Percentiles rank a stretch among this genome's conserved stretches.
These are phyloP conservation scores for Leptomonas pyrrhocoris DNA, from an alignment of 208 protist species.

Conservation along the genomic window DNA sequence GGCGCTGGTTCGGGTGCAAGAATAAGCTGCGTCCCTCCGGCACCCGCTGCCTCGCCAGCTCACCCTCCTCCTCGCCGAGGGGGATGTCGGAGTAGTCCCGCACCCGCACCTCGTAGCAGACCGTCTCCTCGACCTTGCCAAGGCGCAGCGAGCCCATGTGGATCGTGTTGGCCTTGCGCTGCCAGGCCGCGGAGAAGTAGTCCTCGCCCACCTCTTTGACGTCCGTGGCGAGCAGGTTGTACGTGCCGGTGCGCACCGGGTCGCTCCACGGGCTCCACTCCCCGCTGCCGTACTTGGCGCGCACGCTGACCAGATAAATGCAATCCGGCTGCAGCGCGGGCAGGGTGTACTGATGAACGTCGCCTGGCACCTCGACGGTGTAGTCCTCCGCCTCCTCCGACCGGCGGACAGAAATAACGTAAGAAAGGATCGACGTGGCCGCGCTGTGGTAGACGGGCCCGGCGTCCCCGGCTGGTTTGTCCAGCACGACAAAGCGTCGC, in stretches of 20 bases:
- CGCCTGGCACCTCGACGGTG: constrained; percentile 60
- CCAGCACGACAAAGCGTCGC: constrained; percentile 48
- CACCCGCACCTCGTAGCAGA: constrained; percentile 80
- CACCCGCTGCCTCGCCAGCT: constrained; percentile 16
- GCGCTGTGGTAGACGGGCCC: constrained; percentile 57
- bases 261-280: constrained; percentile 75
- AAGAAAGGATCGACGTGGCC: constrained; percentile 48
- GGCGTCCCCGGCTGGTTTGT: constrained; percentile 44
- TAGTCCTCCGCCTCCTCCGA: constrained; percentile 59
- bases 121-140: constrained; percentile 77
- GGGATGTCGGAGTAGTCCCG: constrained; percentile 73
- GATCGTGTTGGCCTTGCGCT: constrained; percentile 72
- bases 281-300: constrained; percentile 77
- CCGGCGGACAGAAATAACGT: constrained; percentile 50
- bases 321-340: constrained; percentile 64
- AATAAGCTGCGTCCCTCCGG: constrained; percentile 37
- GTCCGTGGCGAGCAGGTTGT: constrained; percentile 74
- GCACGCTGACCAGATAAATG: constrained; percentile 68
- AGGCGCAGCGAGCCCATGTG: constrained; percentile 48
- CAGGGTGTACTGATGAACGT: constrained; percentile 52
- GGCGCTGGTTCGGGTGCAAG: constrained; percentile 54
- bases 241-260: constrained; percentile 62
- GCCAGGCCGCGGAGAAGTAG: constrained; percentile 78
- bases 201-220: constrained; percentile 77
- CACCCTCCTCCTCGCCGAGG: constrained; percentile 50